Evolutionary conservation across 768 basidiomycete genomes (phyloP), one percentile per base, ranked within the genome.

Genomic region (Lactifluus piperatus): DNA sequence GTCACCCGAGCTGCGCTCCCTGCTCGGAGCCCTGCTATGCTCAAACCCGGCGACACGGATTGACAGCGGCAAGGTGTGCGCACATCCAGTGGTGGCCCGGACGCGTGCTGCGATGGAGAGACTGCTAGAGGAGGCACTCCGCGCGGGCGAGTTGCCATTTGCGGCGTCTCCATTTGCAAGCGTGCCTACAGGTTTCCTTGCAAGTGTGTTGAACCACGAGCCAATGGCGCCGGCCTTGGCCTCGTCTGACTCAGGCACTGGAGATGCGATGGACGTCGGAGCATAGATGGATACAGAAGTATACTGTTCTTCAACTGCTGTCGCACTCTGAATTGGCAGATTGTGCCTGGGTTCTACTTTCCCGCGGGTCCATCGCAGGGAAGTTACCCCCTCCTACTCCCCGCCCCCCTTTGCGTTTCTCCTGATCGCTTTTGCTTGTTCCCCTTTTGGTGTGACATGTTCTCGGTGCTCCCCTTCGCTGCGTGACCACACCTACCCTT

Each of bases 21-120:
- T 94, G 65, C 81, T 95, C 66, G 79, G 73, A 67, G 75, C 77
- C 60, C 88, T 94, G 83, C 88, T 95, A 83, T 81, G 81, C 46
- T 81, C 82, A 0, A 82, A 87, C 51, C 84, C 91, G 2, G 72
- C 69, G 9, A 66, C 72, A 53, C 85, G 93, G 20, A 69, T 86
- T 54, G 75, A 74, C 18, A 78, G 85, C 32, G 73, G 76, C 47
- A 78, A 74, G 44, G 77, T 93, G 43, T 80, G 78, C 63, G 71
- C 69, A 13, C 84, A 94, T 68, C 77, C 79, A 9, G 77, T 89
- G 27, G 81, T 95, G 22, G 66, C 71, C 54, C 79, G 87, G 55
- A 82, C 85, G 37, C 78, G 88, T 50, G 71, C 66, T 56, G 73
- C 72, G 65, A 91, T 93, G 90, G 83, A 82, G 47, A 72, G 68